Evolutionary conservation across 768 basidiomycete genomes (phyloP), one percentile per base, ranked within the genome.

Genomic region (Tremella fuciformis): DNA sequence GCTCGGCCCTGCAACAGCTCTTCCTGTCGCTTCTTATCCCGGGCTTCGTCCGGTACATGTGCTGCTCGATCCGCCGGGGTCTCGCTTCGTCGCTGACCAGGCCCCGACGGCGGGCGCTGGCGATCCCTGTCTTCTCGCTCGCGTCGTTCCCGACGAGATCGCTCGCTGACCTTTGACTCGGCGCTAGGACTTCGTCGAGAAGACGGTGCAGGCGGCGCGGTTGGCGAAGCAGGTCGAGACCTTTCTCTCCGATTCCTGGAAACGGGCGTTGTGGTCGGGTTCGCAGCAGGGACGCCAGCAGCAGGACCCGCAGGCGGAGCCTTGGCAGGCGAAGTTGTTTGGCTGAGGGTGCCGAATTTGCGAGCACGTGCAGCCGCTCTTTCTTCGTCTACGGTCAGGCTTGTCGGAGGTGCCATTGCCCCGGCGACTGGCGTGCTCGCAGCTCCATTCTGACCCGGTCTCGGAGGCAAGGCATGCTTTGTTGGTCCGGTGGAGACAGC

Each of bases 391-490:
- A 67, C 60, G 3, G 64, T 50, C 13, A 65, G 53, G 29, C 47
- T 57, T 3, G 61, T 21, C 3, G 71, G 71, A 13, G 71, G 71
- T 24, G 65, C 68, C 71, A 73, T 73, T 2, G 64, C 44, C 6
- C 21, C 49, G 1, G 59, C 46, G 1, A 52, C 13, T 39, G 60
- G 25, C 3, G 53, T 26, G 7, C 18, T 46, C 24, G 61, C 19
- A 6, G 16, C 49, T 34, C n/a, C 42, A 34, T 51, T 58, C 26
- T 26, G 62, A 50, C 19, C 62, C 8, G 57, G 34, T 26, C 57
- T 49, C 2, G 53, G 26, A 49, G 64, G 38, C 16, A 52, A 46
- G 22, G 42, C 42, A 29, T 61, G 37, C 16, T 41, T 48, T 13
- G 55, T 25, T 0, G 66, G 59, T 24, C 64, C 63, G 2, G 62